Percentiles rank a stretch among this genome's conserved stretches.
phyloP scores from a whole-genome alignment of 495 filamentous ascomycete genomes.

The Chaetomium cochliodes region DNA sequence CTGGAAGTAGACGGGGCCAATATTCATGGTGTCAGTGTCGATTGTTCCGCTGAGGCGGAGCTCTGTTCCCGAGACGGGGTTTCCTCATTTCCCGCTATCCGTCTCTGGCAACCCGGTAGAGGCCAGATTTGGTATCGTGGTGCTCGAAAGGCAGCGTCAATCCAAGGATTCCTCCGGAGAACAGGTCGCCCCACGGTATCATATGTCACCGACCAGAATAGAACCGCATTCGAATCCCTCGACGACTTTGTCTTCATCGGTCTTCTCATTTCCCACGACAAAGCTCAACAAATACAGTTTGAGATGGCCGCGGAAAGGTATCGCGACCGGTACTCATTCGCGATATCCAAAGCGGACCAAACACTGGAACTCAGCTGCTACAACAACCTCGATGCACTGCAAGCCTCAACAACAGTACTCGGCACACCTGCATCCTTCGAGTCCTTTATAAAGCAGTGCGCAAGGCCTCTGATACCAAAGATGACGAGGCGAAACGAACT shows the following conservation, averaged over 20 bases:
- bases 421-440: slow-evolving; percentile 35
- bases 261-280: slow-evolving; percentile 28
- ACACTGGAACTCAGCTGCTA: slow-evolving; percentile 29
- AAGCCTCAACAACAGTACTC: slow-evolving; percentile 36
- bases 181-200: slow-evolving; percentile 39
- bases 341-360: slow-evolving; percentile 23
- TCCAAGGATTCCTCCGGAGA: slow-evolving; percentile 43
- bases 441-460: slow-evolving; percentile 39
- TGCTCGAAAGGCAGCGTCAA: slow-evolving; percentile 39
- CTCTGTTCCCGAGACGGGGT: slow-evolving; percentile 43
- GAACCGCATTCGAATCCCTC: slow-evolving; percentile 35
- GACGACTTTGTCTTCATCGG: slow-evolving; percentile 48
- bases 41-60: slow-evolving; percentile 41
- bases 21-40: slow-evolving; percentile 38
- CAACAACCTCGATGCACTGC: slow-evolving; percentile 42
- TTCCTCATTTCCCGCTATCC: slow-evolving; percentile 49
- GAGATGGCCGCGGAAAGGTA: slow-evolving; percentile 25
- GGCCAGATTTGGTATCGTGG: slow-evolving; percentile 42
- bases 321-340: slow-evolving; percentile 46
- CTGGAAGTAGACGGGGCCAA: slow-evolving; percentile 29
- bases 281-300: background rate
- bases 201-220: slow-evolving; percentile 30
- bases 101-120: slow-evolving; percentile 42
- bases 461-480: slow-evolving; percentile 43
- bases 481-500: slow-evolving; percentile 48